Evolutionary conservation across 2,329 filamentous ascomycete genomes (phyloP).

Genomic region (Chaetomiaceae sp.): DNA sequence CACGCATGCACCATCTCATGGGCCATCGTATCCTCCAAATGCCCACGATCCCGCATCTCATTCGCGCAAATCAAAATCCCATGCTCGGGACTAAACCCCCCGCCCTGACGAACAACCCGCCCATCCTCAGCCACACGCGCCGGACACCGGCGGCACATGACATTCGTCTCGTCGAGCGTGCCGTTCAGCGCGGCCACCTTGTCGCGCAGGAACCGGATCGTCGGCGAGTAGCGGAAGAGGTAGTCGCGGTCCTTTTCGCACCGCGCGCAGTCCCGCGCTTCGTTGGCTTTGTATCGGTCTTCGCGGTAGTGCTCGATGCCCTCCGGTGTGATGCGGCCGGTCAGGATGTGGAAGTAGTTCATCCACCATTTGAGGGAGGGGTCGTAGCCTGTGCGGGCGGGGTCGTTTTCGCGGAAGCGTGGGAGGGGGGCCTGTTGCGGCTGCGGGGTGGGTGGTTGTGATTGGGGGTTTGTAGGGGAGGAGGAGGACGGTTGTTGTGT

Average conservation of each 20-base stretch:
- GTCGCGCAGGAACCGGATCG: conserved; percentile 79
- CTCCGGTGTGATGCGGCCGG: conserved; percentile 64
- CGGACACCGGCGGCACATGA: conserved; percentile 76
- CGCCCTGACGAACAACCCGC: conserved; percentile 60
- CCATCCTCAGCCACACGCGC: conserved; percentile 52
- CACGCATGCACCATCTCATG: conserved; percentile 99
- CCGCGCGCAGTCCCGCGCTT: conserved; percentile 69
- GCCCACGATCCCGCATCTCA: conserved; percentile 71
- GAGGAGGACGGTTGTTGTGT: not conserved
- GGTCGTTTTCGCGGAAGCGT: conserved; percentile 51
- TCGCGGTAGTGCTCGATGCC: conserved; percentile 73
- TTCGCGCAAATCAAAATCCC: conserved; percentile 94
- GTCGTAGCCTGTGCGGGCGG: conserved; percentile 58
- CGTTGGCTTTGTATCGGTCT: conserved; percentile 68
- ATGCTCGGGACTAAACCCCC: conserved; percentile 80
- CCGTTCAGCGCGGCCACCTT: conserved; percentile 78
- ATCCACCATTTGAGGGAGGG: conserved; percentile 62
- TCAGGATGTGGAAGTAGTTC: conserved; percentile 80
- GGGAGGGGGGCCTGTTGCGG: conserved; percentile 13
- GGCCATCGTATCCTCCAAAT: conserved; percentile 88
- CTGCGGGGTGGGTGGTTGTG: conserved; percentile 6
- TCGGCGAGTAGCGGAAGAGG: conserved; percentile 77
- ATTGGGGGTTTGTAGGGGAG: conserved; percentile 3
- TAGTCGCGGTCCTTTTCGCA: conserved; percentile 82
- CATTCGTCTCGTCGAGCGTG: conserved; percentile 65